These are phyloP conservation scores for Perilla frutescens DNA, from an alignment of 257 asterid species.

Conservation along the genomic window DNA sequence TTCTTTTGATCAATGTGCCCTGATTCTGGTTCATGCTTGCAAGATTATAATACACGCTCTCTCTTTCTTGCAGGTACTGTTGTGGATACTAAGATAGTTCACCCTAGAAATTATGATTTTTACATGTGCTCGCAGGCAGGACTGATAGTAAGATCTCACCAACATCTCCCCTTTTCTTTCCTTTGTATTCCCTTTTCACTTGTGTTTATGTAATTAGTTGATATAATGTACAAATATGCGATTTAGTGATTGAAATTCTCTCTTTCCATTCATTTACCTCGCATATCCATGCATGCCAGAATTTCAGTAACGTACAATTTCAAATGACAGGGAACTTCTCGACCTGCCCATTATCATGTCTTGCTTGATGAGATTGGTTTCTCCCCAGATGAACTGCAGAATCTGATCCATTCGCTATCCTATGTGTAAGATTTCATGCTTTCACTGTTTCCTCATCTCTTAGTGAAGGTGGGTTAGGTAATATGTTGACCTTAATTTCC, in stretches of 20 bases:
- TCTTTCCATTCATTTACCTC: not conserved
- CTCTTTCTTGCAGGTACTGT: constrained; percentile 70
- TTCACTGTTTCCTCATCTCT: constrained; percentile 13
- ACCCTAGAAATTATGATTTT: constrained; percentile 82
- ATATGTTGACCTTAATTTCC: not conserved
- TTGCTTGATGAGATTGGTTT: constrained; percentile 93
- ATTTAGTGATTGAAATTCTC: constrained; percentile 5
- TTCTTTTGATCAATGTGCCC: constrained; percentile 21
- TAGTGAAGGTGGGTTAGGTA: not conserved
- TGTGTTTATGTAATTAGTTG: not conserved
- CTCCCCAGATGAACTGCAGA: constrained; percentile 85
- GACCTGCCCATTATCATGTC: constrained; percentile 92
- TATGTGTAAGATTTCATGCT: constrained; percentile 70
- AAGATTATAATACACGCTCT: constrained; percentile 2
- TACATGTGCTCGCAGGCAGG: constrained; percentile 93
- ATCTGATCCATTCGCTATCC: constrained; percentile 79
- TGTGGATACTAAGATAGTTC: constrained; percentile 77
- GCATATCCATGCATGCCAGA: not conserved
- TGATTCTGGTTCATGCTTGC: constrained; percentile 10
- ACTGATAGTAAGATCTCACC: constrained; percentile 62
- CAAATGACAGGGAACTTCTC: constrained; percentile 78
- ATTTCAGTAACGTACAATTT: not conserved
- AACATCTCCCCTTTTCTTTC: not conserved
- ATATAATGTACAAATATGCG: not conserved
- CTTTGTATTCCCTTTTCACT: not conserved